Evolutionary conservation across 805 yeast species (phyloP), one percentile per base, ranked within the genome.

Genomic region (Saturnispora dispora): DNA sequence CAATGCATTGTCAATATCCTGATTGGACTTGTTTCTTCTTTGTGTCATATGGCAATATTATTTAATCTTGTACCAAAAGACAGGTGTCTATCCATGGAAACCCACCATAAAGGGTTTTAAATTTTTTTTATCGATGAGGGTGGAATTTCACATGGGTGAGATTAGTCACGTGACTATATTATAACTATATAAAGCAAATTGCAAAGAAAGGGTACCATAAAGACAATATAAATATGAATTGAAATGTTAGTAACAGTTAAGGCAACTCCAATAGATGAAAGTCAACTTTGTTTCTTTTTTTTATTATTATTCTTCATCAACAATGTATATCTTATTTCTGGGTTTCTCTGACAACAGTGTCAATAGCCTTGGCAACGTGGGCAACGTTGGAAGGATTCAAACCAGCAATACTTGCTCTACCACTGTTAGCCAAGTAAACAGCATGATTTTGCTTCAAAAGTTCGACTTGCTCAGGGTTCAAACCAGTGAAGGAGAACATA

Each of bases 401-500:
- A 22, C 98, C 98, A 11, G 97, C 96, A 67, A 91, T 87, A 42
- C 95, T 85, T 47, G 95, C 91, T 66, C 98, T 81, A 47, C 98
- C 98, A 51, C 85, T 79, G 44, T 81, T 66, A 20, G 87, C 87
- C 66, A 90, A 67, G 66, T 91, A 91, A 45, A 91, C 82, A 32
- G 83, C 96, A 67, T 83, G 95, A 59, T 83, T 78, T 52, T 76
- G 65, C 61, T 88, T 95, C 55, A 90, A 75, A 58, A 85, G 76
- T 48, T 75, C 77, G 51, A 85, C 96, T 80, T 88, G 91, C 32
- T 78, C 83, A 28, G 84, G 72, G 5, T 77, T 70, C 60, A 91
- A 76, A 1, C 96, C 99, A 30, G 98, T 91, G 72, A 83, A 91
- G 35, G 96, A 88, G 67, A 91, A 91, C 98, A 91, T 91, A 60